A percentile compares a stretch with the other conserved stretches of the same genome.
phyloP scores from a whole-genome alignment of 495 filamentous ascomycete species.

The Penicillium angulare region DNA sequence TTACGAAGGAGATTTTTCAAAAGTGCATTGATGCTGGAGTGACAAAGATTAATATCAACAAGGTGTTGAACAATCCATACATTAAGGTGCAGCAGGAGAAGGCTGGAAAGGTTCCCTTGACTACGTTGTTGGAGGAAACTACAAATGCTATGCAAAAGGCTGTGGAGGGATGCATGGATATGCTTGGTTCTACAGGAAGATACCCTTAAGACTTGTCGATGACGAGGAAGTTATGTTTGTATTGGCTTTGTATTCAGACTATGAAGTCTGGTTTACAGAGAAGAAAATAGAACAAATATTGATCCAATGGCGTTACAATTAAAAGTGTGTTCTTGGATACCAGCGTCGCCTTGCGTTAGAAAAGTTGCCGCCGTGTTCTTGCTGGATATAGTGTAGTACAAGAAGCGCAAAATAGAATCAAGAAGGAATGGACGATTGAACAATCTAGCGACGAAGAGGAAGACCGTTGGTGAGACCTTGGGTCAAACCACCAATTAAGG shows the following conservation, averaged over 20 bases:
- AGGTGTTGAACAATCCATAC: conserved; percentile 74
- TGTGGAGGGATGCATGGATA: conserved; percentile 72
- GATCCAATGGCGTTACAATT: conserved; percentile 11
- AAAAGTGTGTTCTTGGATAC: conserved; percentile 21
- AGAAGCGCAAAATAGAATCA: conserved; percentile 4
- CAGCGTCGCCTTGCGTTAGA: conserved; percentile 8
- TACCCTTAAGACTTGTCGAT: conserved; percentile 21
- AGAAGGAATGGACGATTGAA: neutral
- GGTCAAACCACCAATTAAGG: conserved; percentile 10
- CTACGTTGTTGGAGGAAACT: conserved; percentile 67
- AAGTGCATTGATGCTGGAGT: conserved; percentile 70
- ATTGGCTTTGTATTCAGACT: conserved; percentile 3
- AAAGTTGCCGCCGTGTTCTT: conserved; percentile 6
- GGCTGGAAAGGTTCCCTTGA: conserved; percentile 63
- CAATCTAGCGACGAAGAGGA: conserved; percentile 6
- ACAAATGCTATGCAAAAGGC: conserved; percentile 72
- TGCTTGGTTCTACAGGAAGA: conserved; percentile 65
- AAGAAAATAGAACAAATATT: neutral
- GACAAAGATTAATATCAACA: conserved; percentile 80
- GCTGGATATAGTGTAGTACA: conserved; percentile 10
- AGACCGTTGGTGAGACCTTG: conserved; percentile 5
- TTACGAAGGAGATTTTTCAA: conserved; percentile 64
- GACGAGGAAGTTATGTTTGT: neutral
- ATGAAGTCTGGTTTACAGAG: neutral
- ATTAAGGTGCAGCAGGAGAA: conserved; percentile 63